These are phyloP conservation scores for Lentinula boryana DNA, from an alignment of 768 basidiomycete genomes.

Conservation along the genomic window DNA sequence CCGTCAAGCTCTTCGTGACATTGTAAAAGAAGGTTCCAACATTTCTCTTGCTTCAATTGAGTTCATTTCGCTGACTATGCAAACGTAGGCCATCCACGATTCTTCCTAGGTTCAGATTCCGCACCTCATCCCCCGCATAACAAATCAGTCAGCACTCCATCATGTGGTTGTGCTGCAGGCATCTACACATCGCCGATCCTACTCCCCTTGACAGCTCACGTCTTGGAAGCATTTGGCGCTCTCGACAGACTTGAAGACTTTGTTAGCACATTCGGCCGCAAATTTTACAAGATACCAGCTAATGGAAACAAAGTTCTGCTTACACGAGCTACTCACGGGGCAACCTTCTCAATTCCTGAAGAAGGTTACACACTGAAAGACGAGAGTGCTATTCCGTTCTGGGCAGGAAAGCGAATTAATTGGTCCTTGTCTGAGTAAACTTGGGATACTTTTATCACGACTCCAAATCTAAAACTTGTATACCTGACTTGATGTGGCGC, in stretches of 20 bases:
- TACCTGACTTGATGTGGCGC: conserved; percentile 57
- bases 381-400: conserved; percentile 73
- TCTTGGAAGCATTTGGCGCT: conserved; percentile 84
- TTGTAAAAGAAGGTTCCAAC: conserved; percentile 64
- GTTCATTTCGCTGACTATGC: neutral
- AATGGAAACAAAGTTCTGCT: conserved; percentile 36
- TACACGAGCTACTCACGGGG: conserved; percentile 27
- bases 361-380: conserved; percentile 41
- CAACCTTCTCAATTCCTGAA: conserved; percentile 25
- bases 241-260: conserved; percentile 79
- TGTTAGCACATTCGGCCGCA: conserved; percentile 70
- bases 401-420: conserved; percentile 72
- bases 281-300: conserved; percentile 58
- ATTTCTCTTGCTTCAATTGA: neutral
- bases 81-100: conserved; percentile 76
- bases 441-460: neutral
- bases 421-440: conserved; percentile 52
- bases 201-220: conserved; percentile 82
- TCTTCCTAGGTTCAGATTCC: conserved; percentile 96
- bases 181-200: conserved; percentile 93
- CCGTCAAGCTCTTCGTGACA: conserved; percentile 70
- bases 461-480: conserved; percentile 49
- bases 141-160: conserved; percentile 67
- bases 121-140: conserved; percentile 79
- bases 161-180: conserved; percentile 84